Evolutionary conservation across 2,329 filamentous ascomycete genomes (phyloP).

Genomic region (Aspergillus intermedius): DNA sequence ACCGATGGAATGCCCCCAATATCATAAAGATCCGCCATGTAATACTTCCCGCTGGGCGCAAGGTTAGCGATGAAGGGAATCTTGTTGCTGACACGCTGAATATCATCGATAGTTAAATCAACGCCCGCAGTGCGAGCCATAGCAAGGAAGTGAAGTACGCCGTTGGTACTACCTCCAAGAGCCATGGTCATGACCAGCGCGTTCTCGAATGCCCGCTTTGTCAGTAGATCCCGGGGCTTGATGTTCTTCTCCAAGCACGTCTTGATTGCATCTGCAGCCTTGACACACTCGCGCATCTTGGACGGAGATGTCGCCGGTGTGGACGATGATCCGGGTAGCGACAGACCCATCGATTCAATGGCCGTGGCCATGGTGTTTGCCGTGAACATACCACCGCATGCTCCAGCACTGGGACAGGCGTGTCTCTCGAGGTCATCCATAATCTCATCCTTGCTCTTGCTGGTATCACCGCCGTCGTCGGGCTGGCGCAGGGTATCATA

Average conservation of each 20-base stretch:
- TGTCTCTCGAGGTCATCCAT: slow-evolving; percentile 75
- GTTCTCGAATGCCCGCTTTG: slow-evolving; percentile 76
- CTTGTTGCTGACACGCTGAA: slow-evolving; percentile 73
- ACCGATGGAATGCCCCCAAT: slow-evolving; percentile 81
- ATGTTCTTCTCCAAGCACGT: slow-evolving; percentile 78
- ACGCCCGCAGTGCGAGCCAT: slow-evolving; percentile 84
- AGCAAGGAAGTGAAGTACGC: slow-evolving; percentile 79
- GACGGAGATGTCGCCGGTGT: slow-evolving; percentile 74
- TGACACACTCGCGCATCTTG: slow-evolving; percentile 80
- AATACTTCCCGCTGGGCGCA: slow-evolving; percentile 74
- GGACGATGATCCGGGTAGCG: slow-evolving; percentile 74
- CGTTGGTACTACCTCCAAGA: slow-evolving; percentile 84
- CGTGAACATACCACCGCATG: slow-evolving; percentile 90
- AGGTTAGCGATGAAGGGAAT: slow-evolving; percentile 83
- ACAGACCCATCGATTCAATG: slow-evolving; percentile 81
- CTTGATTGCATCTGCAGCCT: slow-evolving; percentile 70
- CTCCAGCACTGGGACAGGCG: slow-evolving; percentile 71
- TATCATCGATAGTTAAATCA: slow-evolving; percentile 69
- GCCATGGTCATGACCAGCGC: slow-evolving; percentile 86
- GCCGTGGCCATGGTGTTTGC: slow-evolving; percentile 91
- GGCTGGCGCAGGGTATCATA: slow-evolving; percentile 70
- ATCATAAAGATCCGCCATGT: slow-evolving; percentile 81
- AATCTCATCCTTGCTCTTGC: slow-evolving; percentile 67
- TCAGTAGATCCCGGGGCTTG: slow-evolving; percentile 71
- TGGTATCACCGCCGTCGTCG: slow-evolving; percentile 55